A percentile compares a stretch with the other conserved stretches of the same genome.
These are phyloP conservation scores for Coemansia sp. DNA, from an alignment of 192 early-diverging fungal species.

Conservation along the genomic window DNA sequence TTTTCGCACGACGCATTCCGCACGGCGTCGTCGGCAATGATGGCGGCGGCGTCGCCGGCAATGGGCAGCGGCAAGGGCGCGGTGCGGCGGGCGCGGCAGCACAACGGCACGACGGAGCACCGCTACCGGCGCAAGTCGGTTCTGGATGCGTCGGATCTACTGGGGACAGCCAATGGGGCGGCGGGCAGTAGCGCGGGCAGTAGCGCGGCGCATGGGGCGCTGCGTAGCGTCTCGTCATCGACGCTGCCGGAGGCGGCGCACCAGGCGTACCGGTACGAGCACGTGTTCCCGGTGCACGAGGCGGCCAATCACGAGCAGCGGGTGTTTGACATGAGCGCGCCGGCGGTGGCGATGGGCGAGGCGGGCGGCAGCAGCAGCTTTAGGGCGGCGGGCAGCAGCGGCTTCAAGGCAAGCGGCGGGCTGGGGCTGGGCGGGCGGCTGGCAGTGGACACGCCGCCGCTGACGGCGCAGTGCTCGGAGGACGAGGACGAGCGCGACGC, in stretches of 20 bases:
- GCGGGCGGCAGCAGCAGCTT: background rate
- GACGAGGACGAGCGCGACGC: conserved; percentile 37
- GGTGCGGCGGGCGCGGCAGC: conserved; percentile 15
- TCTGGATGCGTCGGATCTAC: conserved; percentile 21
- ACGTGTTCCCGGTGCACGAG: conserved; percentile 39
- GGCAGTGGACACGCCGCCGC: conserved; percentile 25
- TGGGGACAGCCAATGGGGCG: background rate
- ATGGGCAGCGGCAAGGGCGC: conserved; percentile 1
- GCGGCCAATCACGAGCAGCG: conserved; percentile 6
- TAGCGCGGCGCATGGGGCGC: conserved; percentile 3
- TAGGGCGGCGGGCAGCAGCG: background rate
- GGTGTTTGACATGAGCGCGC: conserved; percentile 17
- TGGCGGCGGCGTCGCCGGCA: background rate
- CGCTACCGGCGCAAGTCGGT: conserved; percentile 51
- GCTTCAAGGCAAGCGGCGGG: background rate
- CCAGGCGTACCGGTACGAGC: conserved; percentile 34
- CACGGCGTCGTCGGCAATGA: background rate
- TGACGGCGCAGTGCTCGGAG: conserved; percentile 41
- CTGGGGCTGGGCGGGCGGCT: conserved; percentile 27
- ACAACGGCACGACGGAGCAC: conserved; percentile 47
- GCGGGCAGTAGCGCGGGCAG: conserved; percentile 14
- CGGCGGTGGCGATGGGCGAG: conserved; percentile 5
- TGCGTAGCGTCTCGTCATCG: conserved; percentile 32
- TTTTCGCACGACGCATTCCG: conserved; percentile 24
- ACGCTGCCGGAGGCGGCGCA: conserved; percentile 8